Base-by-base conservation (phyloP, 495 filamentous ascomycete species). In the Trypethelium eluteriae region DNA sequence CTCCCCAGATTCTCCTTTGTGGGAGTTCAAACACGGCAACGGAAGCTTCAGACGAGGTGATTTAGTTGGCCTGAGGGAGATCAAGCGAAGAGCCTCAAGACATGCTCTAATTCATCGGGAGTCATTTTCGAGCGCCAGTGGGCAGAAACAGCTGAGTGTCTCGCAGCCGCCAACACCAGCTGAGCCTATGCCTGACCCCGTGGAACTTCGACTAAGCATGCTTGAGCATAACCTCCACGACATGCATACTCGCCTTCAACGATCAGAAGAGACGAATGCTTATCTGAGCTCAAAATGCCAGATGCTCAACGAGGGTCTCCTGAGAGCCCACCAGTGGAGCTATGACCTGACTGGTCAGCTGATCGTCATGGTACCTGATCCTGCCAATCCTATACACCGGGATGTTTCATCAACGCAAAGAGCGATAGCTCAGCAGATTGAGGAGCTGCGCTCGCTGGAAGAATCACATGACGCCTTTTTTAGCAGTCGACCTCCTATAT, bases 11-110 rank as follows among this genome's bases (percentile, higher is more conserved):
- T 90, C 93, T 62, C 89, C 94, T 3, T 81, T 98, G 18, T 98
- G 94, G 94, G 94, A 98, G 75, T 98, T 98, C 76, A 98, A 97
- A 78, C 94, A 98, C 75, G 94, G 94, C 62, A 96, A 94, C 75
- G 94, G 94, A 39, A 98, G 89, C 76, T 98, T 98, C 81, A 96
- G 93, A 77, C 85, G 92, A 70, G 94, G 94, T 57, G 94, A 98
- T 76, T 79, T 98, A 53, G 86, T 91, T 62, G 92, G 94, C 56
- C 79, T 98, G 63, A 84, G 94, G 47, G 94, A 98, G 76, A 98
- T 98, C 79, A 97, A 97, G 76, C 88, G 94, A 69, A 85, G 94
- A 46, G 95, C 94, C n/a, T 98, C 94, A 39, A 83, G 94, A 64
- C 95, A 98, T 80, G 90, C 94, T 41, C 80, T 98, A 69, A 96